Base-by-base conservation (phyloP, 129 eudicot species). In the Artemisia annua region DNA sequence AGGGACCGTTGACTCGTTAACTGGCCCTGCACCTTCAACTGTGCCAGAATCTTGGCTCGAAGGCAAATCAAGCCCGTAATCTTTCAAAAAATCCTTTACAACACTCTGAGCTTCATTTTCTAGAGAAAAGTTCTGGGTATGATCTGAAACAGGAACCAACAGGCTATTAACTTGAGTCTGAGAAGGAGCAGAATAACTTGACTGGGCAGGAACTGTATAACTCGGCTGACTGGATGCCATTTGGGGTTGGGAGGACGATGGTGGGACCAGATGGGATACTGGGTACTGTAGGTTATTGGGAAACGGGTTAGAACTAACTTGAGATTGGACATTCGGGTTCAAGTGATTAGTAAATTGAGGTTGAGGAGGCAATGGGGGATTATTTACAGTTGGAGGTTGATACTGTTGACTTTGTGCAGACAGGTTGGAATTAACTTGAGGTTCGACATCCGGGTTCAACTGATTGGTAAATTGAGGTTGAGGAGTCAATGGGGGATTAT, bases 41-140 rank as follows among this genome's bases (percentile, higher is more conserved):
- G 82, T 63, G 54, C 66, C 64, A 75, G 70, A 69, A 57, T 76
- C 75, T 57, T 72, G 80, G 19, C 44, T 57, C 14, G 71, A 11
- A 13, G 66, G 66, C 62, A 39, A 71, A 77, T 11, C 53, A 4
- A 67, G 48, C 75, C 77, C 76, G 30, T 67, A 65, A 76, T 78
- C 73, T 17, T 60, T 58, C 19, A 80, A 13, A 77, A 66, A 10
- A 53, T 66, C 80, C 22, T 65, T 5, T 71, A 51, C 63, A 56
- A 28, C 44, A 76, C 35, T 49, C 26, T 73, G 73, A 63, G 62
- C 39, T 62, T 69, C 79, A 68, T 50, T 66, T 62, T 50, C 73
- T 48, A 83, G 83, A 22, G 61, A 30, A 44, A 48, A 7, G 48
- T 44, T 70, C 46, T 61, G 83, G 66, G 49, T 30, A 60, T 72